phyloP scores from a whole-genome alignment of 106 monocot species.

The Vanilla planifolia region DNA sequence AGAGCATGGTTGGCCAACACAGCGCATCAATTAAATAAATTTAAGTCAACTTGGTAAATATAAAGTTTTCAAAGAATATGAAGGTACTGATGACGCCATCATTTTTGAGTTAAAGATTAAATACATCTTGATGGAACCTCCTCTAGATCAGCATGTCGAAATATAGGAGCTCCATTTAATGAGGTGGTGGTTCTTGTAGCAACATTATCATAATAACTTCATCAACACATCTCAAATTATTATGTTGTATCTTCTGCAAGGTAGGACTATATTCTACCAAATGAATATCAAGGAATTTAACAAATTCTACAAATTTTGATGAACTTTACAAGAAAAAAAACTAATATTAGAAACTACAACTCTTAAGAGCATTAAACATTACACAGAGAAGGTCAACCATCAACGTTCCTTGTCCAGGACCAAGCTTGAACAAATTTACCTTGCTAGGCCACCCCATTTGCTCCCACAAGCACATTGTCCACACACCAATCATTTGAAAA shows the following conservation, averaged over 20 bases:
- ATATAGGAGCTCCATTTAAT: conserved; percentile 41
- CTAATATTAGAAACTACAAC: not conserved
- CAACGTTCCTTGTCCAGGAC: conserved; percentile 90
- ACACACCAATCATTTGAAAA: conserved; percentile 85
- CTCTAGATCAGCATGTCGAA: conserved; percentile 77
- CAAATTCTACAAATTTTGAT: conserved; percentile 72
- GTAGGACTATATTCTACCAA: conserved; percentile 96
- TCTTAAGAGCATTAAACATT: conserved; percentile 14
- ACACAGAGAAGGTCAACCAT: conserved; percentile 95
- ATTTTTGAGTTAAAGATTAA: conserved; percentile 13
- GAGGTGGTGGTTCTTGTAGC: conserved; percentile 30
- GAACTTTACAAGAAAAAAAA: conserved; percentile 52
- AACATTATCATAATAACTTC: conserved; percentile 19
- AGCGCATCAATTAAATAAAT: no score
- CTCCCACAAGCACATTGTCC: conserved; percentile 96
- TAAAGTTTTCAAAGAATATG: no score
- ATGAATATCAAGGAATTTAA: conserved; percentile 66
- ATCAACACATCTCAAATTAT: conserved; percentile 60
- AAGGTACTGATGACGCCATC: no score
- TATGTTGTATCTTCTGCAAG: conserved; percentile 65
- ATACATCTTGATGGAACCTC: conserved; percentile 88
- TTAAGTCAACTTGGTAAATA: no score
- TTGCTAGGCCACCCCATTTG: conserved; percentile 78
- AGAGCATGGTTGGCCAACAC: no score
- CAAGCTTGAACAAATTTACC: conserved; percentile 85